Percentiles rank a stretch among this genome's conserved stretches.
Evolutionary conservation across 768 basidiomycete genomes (phyloP).

Genomic region (Tricholoma flavovirens): DNA sequence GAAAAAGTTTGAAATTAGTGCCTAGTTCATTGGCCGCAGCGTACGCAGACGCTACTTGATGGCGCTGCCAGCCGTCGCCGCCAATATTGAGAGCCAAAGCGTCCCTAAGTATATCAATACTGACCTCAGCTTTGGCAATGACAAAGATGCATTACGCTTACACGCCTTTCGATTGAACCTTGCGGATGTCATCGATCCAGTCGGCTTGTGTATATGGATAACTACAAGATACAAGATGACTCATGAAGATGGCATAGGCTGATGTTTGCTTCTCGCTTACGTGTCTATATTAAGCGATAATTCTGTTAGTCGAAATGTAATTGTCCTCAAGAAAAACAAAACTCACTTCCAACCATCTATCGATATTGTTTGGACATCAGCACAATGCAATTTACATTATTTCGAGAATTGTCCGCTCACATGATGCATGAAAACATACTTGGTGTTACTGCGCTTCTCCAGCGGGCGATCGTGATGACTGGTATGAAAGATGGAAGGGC

Average conservation of each 20-base stretch:
- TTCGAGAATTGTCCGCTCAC: conserved; percentile 22
- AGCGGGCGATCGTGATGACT: conserved; percentile 11
- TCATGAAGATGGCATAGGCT: background rate
- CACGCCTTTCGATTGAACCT: conserved; percentile 38
- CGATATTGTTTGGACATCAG: background rate
- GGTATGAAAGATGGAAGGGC: background rate
- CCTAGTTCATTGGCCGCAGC: conserved; percentile 39
- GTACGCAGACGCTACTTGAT: conserved; percentile 44
- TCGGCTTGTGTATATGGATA: conserved; percentile 33
- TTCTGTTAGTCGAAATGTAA: background rate
- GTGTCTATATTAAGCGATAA: conserved; percentile 28
- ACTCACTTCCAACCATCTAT: conserved; percentile 45
- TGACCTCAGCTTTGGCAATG: conserved; percentile 20
- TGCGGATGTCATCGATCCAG: conserved; percentile 38
- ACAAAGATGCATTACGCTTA: conserved; percentile 18
- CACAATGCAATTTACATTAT: background rate
- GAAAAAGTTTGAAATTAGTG: conserved; percentile 46
- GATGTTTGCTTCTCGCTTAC: conserved; percentile 22
- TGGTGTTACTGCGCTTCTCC: conserved; percentile 34
- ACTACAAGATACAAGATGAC: conserved; percentile 15
- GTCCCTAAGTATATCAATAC: conserved; percentile 31
- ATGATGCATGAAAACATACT: conserved; percentile 50
- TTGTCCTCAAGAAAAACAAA: background rate
- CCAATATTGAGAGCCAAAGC: conserved; percentile 65
- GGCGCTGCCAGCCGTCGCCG: conserved; percentile 43